Evolutionary conservation across 2,329 filamentous ascomycete species (phyloP).

Genomic region (Tricladium varicosporioides): DNA sequence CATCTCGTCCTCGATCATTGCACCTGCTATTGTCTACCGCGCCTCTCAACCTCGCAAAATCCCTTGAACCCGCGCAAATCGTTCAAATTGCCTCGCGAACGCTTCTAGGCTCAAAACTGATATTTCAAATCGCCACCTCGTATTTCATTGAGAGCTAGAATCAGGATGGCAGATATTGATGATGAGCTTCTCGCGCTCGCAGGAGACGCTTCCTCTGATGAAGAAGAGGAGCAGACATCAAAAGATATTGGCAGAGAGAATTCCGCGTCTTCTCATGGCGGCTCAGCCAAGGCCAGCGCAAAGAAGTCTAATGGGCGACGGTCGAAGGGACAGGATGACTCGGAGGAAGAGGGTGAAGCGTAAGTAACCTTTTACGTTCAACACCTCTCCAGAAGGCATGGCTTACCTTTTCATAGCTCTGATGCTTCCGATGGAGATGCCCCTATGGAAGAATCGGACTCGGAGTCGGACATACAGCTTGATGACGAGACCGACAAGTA

Average conservation of each 20-base stretch:
- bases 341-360: slow-evolving; percentile 81
- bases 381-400: slow-evolving; percentile 9
- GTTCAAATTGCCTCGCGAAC: neutral
- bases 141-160: neutral
- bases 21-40: too few species aligned
- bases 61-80: neutral
- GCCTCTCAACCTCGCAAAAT: neutral
- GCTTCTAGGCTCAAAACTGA: neutral
- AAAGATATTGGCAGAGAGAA: slow-evolving; percentile 53
- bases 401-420: slow-evolving; percentile 51
- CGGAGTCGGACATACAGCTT: slow-evolving; percentile 61
- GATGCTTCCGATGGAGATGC: slow-evolving; percentile 54
- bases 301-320: slow-evolving; percentile 52
- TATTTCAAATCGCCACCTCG: neutral
- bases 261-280: slow-evolving; percentile 48
- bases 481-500: slow-evolving; percentile 65
- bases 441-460: slow-evolving; percentile 87
- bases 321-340: slow-evolving; percentile 51
- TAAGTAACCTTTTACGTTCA: slow-evolving; percentile 48
- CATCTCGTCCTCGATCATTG: too few species aligned
- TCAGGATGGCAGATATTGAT: slow-evolving; percentile 76
- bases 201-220: slow-evolving; percentile 65
- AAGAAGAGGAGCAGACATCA: slow-evolving; percentile 51
- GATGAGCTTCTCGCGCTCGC: slow-evolving; percentile 92
- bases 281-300: slow-evolving; percentile 38